Conservation (phyloP, 352 stramenopile genomes). For the Globisporangium viniferum region DNA sequence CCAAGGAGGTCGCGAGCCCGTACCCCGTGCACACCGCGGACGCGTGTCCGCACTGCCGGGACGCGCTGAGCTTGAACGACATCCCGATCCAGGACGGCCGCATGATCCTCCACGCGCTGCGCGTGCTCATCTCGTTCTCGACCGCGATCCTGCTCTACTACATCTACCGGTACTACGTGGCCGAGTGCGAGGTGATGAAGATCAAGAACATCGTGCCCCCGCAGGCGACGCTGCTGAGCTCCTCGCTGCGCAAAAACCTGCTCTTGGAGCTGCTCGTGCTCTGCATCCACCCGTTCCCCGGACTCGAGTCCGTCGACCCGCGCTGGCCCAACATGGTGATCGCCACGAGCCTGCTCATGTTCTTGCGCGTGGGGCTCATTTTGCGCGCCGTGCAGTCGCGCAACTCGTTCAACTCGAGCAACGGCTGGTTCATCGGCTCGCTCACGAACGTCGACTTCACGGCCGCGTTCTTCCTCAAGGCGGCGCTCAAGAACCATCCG, state of each 20-base stretch:
- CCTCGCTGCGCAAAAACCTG: conserved; percentile 42
- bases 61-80: conserved; percentile 16
- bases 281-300: conserved; percentile 63
- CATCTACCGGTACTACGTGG: conserved; percentile 61
- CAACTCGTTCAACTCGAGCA: conserved; percentile 77
- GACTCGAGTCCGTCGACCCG: conserved; percentile 58
- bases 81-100: conserved; percentile 47
- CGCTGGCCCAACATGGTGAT: conserved; percentile 61
- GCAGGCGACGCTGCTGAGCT: conserved; percentile 59
- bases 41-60: conserved; percentile 39
- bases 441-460: conserved; percentile 81
- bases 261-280: conserved; percentile 53
- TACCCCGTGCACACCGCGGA: conserved; percentile 30
- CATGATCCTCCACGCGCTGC: conserved; percentile 65
- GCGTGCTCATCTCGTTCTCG: conserved; percentile 64
- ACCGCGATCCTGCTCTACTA: conserved; percentile 69
- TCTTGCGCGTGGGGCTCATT: conserved; percentile 45
- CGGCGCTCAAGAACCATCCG: conserved; percentile 69
- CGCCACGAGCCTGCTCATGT: conserved; percentile 61
- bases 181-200: conserved; percentile 73
- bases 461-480: conserved; percentile 70
- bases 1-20: conserved; percentile 25
- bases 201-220: conserved; percentile 78
- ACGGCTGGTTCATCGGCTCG: conserved; percentile 76
- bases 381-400: conserved; percentile 58